Evolutionary conservation across 352 stramenopile genomes (phyloP).

Genomic region (Plasmopara halstedii): DNA sequence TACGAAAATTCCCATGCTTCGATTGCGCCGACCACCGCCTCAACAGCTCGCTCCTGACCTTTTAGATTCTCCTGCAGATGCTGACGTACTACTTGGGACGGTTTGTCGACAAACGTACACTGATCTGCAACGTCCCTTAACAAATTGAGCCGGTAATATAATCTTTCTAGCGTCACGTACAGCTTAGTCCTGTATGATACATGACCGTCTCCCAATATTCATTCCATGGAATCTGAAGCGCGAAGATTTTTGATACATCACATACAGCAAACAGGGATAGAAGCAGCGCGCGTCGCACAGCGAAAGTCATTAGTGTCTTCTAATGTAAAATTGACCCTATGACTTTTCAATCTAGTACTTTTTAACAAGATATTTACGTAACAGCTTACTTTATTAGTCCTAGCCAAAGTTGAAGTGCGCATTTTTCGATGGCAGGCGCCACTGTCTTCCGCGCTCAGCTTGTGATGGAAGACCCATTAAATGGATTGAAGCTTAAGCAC

Average conservation of each 20-base stretch:
- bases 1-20: slow-evolving; percentile 83
- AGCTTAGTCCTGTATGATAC: slow-evolving; percentile 42
- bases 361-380: not conserved
- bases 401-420: slow-evolving; percentile 14
- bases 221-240: slow-evolving; percentile 17
- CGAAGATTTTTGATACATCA: slow-evolving; percentile 1
- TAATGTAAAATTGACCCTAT: slow-evolving; percentile 4
- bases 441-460: slow-evolving; percentile 25
- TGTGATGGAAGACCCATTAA: slow-evolving; percentile 16
- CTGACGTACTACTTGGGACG: slow-evolving; percentile 40
- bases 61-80: slow-evolving; percentile 54
- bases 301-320: slow-evolving; percentile 1
- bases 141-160: slow-evolving; percentile 1
- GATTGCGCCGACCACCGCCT: slow-evolving; percentile 58
- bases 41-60: slow-evolving; percentile 54
- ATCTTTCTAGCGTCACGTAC: slow-evolving; percentile 20
- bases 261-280: slow-evolving; percentile 9
- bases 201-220: slow-evolving; percentile 34
- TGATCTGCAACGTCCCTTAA: slow-evolving; percentile 33
- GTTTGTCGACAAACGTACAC: slow-evolving; percentile 64
- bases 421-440: slow-evolving; percentile 3
- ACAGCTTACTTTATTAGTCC: not conserved
- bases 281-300: slow-evolving; percentile 6
- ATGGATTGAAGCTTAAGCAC: slow-evolving; percentile 12
- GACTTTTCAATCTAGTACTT: slow-evolving; percentile 2